Evolutionary conservation across 495 filamentous ascomycete genomes (phyloP), one percentile per base, ranked within the genome.

Genomic region (Lepraria neglecta): DNA sequence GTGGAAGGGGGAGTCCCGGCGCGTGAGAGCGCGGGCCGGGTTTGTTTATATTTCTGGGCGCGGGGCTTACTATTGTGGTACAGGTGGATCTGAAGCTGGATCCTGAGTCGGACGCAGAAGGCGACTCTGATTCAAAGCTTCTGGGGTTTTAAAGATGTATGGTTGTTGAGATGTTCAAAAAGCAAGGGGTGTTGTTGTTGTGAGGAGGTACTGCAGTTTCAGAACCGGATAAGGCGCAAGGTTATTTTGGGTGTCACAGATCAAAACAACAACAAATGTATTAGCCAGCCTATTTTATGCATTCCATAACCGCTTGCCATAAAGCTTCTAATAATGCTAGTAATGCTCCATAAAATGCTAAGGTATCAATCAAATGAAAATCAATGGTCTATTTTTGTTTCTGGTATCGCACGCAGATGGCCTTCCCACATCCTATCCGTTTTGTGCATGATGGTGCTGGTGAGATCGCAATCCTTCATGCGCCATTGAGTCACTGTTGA

Each of bases 11-110:
- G 38, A 53, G 38, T 53, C 24, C 14, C 35, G 51, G 59, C 51
- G 59, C 58, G 58, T 60, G 47, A 54, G 30, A 31, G 14, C 30
- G 51, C 51, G 15, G 35, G 58, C 58, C 35, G 58, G 58, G 35
- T 42, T 60, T 60, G 58, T 60, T 60, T 60, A 60, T 51, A 60
- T 60, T 60, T n/a, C 19, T 43, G 33, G 38, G 45, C 33, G 47
- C 35, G 27, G 17, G 46, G 42, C 46, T 52, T 52, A 52, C 44
- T 5, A 17, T 58, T 17, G 9, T 5, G 19, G 17, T 51, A 42
- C 27, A 3, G 27, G 14, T 28, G 10, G n/a, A 7, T 42, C 50
- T 3, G 24, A 54, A 21, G 31, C 51, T 38, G 2, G n/a, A 35
- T n/a, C 5, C 19, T 1, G 30, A 35, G 11, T 24, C 30, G 10